Evolutionary conservation across 1,284 basidiomycete genomes (phyloP), one percentile per base, ranked within the genome.

Genomic region (Papiliotrema terrestris): DNA sequence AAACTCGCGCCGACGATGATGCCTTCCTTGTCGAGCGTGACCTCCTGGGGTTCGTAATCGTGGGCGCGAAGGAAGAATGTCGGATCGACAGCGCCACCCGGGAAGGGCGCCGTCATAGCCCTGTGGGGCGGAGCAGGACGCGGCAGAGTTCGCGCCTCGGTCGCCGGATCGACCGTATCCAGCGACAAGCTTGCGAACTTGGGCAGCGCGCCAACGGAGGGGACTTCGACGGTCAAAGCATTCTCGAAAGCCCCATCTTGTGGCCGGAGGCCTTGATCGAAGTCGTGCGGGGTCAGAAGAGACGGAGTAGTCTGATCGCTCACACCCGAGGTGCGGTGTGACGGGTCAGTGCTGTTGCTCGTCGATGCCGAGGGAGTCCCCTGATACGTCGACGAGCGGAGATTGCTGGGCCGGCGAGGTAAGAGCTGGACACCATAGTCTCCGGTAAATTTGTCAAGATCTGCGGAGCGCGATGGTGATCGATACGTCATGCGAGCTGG

Each of bases 1-100:
- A 98, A 79, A 2, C 92, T 93, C 1, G 92, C 96, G 25, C 94
- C 94, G 8, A 94, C 88, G 20, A 98, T 83, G 57, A 86, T 83
- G 2, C 92, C 92, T 17, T 98, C 93, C 45, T 82, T 82, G 73
- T 95, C 96, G 80, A 90, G 93, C 1, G 88, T 84, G 49, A 96
- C 87, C 67, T 98, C 94, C 43, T 87, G 84, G 2, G 84, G 78
- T 17, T 85, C 67, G 47, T 76, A 76, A 52, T 77, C 75, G 51
- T 77, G 77, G 8, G 69, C 55, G n/a, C 71, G 65, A 5, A 75
- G 63, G 71, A 70, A 75, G 54, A 73, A 72, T 6, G 68, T 65
- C 25, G 70, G 63, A 49, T 75, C 73, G 25, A 39, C 23, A 45
- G 52, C 58, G 29, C 52, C 51, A 15, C 45, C 29, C 2, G 63